Conservation (phyloP, 1,139 yeast genomes). For the Saccharomyces hybrid region DNA sequence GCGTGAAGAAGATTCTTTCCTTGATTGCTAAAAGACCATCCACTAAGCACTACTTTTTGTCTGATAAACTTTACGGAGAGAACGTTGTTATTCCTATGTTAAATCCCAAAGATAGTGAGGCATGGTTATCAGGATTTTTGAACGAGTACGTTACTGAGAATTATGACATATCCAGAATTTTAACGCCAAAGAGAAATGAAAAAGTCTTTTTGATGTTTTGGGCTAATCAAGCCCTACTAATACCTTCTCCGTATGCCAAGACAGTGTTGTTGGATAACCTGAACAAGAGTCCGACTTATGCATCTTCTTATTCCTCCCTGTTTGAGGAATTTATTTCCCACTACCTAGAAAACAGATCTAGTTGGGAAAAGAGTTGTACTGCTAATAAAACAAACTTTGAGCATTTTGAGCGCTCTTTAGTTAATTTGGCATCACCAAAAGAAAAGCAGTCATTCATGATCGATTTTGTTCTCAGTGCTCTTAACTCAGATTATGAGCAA, state of each 20-base stretch:
- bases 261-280: constrained; percentile 33
- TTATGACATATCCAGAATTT: constrained; percentile 34
- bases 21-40: constrained; percentile 35
- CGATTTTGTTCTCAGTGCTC: constrained; percentile 49
- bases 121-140: constrained; percentile 41
- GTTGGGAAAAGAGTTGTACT: constrained; percentile 40
- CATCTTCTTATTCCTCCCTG: constrained; percentile 34
- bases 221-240: constrained; percentile 42
- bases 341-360: constrained; percentile 39
- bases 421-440: constrained; percentile 49
- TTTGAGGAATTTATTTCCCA: constrained; percentile 34
- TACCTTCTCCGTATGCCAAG: constrained; percentile 41
- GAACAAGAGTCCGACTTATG: constrained; percentile 14
- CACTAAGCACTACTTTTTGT: constrained; percentile 36
- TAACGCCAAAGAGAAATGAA: constrained; percentile 39
- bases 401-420: constrained; percentile 48
- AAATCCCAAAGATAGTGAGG: constrained; percentile 55
- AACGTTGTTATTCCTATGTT: constrained; percentile 46
- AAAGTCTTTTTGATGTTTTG: constrained; percentile 40
- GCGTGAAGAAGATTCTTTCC: constrained; percentile 28
- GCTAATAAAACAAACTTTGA: constrained; percentile 42
- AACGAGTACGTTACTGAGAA: constrained; percentile 42
- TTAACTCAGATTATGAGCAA: constrained; percentile 44
- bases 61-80: constrained; percentile 41
- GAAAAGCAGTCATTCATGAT: constrained; percentile 51